Evolutionary conservation across 305 asterid genomes (phyloP), one percentile per base, ranked within the genome.

Genomic region (Euphrasia arctica): DNA sequence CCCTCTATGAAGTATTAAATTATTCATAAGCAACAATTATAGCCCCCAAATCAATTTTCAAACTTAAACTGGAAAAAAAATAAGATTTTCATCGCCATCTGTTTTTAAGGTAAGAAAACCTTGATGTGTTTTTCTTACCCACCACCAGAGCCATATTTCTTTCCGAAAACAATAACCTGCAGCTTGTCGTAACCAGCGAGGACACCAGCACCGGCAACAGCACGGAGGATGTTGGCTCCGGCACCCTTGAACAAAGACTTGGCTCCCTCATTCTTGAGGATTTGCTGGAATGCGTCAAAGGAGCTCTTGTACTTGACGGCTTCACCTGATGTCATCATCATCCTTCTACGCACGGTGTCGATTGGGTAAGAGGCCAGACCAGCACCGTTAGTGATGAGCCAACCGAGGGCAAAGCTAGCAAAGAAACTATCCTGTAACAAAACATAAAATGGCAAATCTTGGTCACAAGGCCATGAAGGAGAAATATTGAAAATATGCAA

Each of bases 271-370:
- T 90, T 90, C 84, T 84, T 90, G 11, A 90, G 76, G 65, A 90
- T 90, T 68, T 90, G 97, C n/a, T 74, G 0, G 51, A 90, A 90
- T 1, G 96, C 97, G 72, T 90, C 97, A 29, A 82, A 3, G 0
- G 97, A 88, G 77, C 96, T 88, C 91, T 83, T 90, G 87, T 90
- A 90, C 95, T 90, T 90, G 61, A 90, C 96, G 0, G 97, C 97
- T 72, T 90, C 96, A 58, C 97, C 97, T 14, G 97, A 90, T 32
- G 97, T 90, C 97, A 90, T 90, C 96, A 90, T 90, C 97, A 90
- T 88, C 79, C 97, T 90, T 86, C 96, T 88, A 1, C 96, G 84
- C 0, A 90, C 96, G 0, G 97, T 90, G 75, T 90, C 97, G 42
- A 90, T 82, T 4, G 97, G 96, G 86, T 90, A 90, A 4, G 97